Conservation (phyloP, 176 grass and related monocot genomes). For the Carex scoparia region DNA sequence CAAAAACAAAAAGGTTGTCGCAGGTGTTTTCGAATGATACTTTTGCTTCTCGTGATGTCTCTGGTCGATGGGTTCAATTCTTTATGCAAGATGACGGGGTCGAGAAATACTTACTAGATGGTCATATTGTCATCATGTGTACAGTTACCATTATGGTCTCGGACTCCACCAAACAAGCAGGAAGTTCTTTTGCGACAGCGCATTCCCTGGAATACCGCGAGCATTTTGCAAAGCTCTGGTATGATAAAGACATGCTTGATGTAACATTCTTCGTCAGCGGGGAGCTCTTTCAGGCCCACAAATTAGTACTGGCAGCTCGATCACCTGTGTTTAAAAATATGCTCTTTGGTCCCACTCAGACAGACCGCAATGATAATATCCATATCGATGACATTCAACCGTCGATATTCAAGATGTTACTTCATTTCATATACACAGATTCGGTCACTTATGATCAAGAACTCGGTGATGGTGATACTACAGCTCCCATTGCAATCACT, state of each 20-base stretch:
- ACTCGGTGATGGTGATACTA: neutral
- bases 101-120: neutral
- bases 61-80: neutral
- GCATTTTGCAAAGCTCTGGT: conserved; percentile 2
- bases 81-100: neutral
- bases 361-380: neutral
- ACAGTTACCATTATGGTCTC: neutral
- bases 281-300: neutral
- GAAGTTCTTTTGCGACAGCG: neutral
- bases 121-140: neutral
- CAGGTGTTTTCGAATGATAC: neutral
- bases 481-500: neutral
- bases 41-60: neutral
- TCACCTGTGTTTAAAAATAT: neutral
- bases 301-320: neutral
- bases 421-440: neutral
- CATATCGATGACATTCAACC: neutral
- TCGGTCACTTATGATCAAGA: neutral
- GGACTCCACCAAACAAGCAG: neutral
- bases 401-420: neutral
- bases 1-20: neutral
- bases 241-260: conserved; percentile 2
- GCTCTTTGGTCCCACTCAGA: neutral
- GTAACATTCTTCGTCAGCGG: neutral
- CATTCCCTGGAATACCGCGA: neutral